These are phyloP conservation scores for Musa schizocarpa DNA, from an alignment of 176 grass and related monocot genomes.

Conservation along the genomic window DNA sequence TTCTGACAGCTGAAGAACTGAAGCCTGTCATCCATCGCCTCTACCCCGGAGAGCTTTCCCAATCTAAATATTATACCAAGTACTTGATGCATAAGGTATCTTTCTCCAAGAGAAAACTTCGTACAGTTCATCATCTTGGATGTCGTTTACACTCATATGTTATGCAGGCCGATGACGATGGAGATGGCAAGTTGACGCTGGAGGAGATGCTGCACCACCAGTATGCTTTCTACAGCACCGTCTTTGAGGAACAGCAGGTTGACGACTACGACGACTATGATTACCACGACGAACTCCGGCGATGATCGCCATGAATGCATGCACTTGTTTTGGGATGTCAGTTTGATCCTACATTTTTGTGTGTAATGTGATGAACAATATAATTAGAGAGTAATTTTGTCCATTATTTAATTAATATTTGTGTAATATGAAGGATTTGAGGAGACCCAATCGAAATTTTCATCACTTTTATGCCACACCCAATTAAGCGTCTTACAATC, in stretches of 20 bases:
- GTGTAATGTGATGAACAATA: neutral
- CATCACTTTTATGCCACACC: too few relatives aligned
- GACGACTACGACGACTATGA: constrained; percentile 15
- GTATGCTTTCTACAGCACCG: constrained; percentile 24
- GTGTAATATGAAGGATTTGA: too few relatives aligned
- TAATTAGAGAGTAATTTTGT: neutral
- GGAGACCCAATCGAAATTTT: too few relatives aligned
- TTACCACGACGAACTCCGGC: constrained; percentile 28
- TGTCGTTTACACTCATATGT: neutral
- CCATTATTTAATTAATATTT: too few relatives aligned
- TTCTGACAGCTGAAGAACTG: constrained; percentile 35
- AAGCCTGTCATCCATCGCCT: constrained; percentile 27
- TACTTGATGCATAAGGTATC: constrained; percentile 25
- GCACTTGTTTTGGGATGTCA: neutral
- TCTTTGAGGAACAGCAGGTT: constrained; percentile 15
- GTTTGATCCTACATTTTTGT: neutral
- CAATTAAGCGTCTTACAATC: too few relatives aligned
- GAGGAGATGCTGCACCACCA: constrained; percentile 41
- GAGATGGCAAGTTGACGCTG: constrained; percentile 27
- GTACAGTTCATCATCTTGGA: too few relatives aligned
- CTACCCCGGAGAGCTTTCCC: constrained; percentile 28
- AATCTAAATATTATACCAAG: constrained; percentile 18
- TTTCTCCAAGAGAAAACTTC: neutral
- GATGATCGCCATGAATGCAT: neutral
- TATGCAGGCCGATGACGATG: constrained; percentile 29